These are phyloP conservation scores for Teratosphaeria destructans DNA, from an alignment of 2,329 filamentous ascomycete species.

Conservation along the genomic window DNA sequence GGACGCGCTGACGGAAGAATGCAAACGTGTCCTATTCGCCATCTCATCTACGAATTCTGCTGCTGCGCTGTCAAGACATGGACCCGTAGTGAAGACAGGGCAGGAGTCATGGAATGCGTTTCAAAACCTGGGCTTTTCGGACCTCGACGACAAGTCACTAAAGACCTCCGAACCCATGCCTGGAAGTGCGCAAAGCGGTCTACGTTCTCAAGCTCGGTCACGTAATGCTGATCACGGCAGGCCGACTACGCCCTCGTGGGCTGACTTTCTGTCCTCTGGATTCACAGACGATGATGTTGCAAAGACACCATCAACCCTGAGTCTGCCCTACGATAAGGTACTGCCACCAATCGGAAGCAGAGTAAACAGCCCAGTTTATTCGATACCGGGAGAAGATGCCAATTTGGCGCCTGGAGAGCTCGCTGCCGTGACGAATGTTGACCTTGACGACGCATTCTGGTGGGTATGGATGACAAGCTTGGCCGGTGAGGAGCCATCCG, in stretches of 20 bases:
- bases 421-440: slow-evolving; percentile 76
- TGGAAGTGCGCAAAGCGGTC: slow-evolving; percentile 20
- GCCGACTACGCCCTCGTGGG: slow-evolving; percentile 95
- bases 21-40: slow-evolving; percentile 75
- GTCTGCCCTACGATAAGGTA: slow-evolving; percentile 85
- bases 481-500: slow-evolving; percentile 74
- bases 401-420: slow-evolving; percentile 83
- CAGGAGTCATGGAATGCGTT: slow-evolving; percentile 96
- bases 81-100: slow-evolving; percentile 38
- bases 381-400: slow-evolving; percentile 43
- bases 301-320: slow-evolving; percentile 40
- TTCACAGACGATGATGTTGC: slow-evolving; percentile 69
- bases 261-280: slow-evolving; percentile 89
- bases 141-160: slow-evolving; percentile 40
- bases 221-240: slow-evolving; percentile 56
- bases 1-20: slow-evolving; percentile 82
- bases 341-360: slow-evolving; percentile 74
- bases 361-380: slow-evolving; percentile 50
- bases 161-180: slow-evolving; percentile 11
- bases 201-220: slow-evolving; percentile 58
- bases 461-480: slow-evolving; percentile 99
- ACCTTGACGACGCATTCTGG: slow-evolving; percentile 95
- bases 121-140: slow-evolving; percentile 85
- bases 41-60: slow-evolving; percentile 87
- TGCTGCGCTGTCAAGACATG: slow-evolving; percentile 45